These are phyloP conservation scores for Cucumis cinereus DNA, from an alignment of 306 rosid species.

Conservation along the genomic window DNA sequence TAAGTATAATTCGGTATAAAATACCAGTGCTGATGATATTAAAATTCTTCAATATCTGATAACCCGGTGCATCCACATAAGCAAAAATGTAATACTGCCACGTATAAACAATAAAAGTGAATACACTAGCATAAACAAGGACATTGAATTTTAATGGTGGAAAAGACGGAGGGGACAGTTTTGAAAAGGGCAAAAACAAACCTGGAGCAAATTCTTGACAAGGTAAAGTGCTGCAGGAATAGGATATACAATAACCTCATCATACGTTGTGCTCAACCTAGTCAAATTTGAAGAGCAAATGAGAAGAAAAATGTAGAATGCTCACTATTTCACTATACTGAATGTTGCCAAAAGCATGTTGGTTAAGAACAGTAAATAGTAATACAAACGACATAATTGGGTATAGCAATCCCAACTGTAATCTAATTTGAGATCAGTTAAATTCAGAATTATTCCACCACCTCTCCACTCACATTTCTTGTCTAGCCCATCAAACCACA, in stretches of 20 bases:
- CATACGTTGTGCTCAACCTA: slow-evolving; percentile 71
- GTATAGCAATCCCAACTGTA: neutral
- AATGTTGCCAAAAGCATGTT: neutral
- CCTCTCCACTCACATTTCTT: neutral
- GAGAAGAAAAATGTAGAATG: neutral
- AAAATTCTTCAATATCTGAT: slow-evolving; percentile 83
- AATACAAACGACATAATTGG: neutral
- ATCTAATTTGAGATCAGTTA: neutral
- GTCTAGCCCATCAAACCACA: neutral
- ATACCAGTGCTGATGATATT: slow-evolving; percentile 90
- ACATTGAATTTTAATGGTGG: neutral
- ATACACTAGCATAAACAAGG: slow-evolving; percentile 10
- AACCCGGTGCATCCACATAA: slow-evolving; percentile 94
- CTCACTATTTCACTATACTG: slow-evolving; percentile 1
- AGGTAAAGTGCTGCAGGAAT: slow-evolving; percentile 90
- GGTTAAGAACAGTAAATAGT: neutral
- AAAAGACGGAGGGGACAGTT: neutral
- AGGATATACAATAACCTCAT: slow-evolving; percentile 86
- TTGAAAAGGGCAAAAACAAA: slow-evolving; percentile 15
- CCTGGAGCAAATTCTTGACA: slow-evolving; percentile 92
- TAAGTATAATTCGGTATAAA: slow-evolving; percentile 82
- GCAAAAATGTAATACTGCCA: slow-evolving; percentile 94
- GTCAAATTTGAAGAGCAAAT: slow-evolving; percentile 10
- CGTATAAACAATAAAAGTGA: slow-evolving; percentile 14
- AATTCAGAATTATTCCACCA: neutral